phyloP scores from a whole-genome alignment of 139 green algal species.

The Chlorella ohadii region DNA sequence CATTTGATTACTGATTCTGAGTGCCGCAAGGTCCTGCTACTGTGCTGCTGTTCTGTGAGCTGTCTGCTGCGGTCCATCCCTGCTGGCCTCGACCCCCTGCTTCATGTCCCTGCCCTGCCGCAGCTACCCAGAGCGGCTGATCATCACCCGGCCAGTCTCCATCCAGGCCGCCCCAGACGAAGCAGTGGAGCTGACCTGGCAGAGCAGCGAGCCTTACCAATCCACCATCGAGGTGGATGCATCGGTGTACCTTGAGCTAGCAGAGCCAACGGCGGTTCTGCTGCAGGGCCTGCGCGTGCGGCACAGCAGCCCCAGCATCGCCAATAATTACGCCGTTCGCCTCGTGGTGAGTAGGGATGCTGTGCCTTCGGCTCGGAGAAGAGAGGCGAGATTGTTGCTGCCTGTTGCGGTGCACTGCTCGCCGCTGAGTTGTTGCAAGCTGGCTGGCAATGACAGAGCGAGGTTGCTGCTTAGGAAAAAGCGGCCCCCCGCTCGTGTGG shows the following conservation, averaged over 20 bases:
- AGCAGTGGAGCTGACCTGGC: constrained; percentile 27
- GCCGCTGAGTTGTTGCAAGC: no score
- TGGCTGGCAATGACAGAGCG: no score
- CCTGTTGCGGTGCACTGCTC: no score
- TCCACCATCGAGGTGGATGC: background rate
- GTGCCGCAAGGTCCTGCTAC: no score
- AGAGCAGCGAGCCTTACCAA: constrained; percentile 23
- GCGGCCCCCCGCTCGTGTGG: background rate
- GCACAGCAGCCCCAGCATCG: constrained; percentile 52
- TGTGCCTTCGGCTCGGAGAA: no score
- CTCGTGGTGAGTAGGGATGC: constrained; percentile 12
- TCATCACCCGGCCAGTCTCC: constrained; percentile 15
- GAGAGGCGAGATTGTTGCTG: no score
- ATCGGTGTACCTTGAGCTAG: background rate
- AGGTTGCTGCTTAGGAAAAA: no score
- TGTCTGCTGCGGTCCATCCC: no score
- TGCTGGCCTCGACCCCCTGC: no score
- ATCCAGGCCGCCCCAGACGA: constrained; percentile 6
- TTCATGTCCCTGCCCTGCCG: background rate
- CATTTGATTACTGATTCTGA: no score
- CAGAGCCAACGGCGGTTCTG: background rate
- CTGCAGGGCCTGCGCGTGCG: constrained; percentile 43
- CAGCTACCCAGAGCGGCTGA: constrained; percentile 25
- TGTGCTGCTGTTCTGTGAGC: no score
- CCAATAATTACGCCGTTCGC: constrained; percentile 67